Base-by-base conservation (phyloP, 805 yeast species). In the Saturnispora hagleri region DNA sequence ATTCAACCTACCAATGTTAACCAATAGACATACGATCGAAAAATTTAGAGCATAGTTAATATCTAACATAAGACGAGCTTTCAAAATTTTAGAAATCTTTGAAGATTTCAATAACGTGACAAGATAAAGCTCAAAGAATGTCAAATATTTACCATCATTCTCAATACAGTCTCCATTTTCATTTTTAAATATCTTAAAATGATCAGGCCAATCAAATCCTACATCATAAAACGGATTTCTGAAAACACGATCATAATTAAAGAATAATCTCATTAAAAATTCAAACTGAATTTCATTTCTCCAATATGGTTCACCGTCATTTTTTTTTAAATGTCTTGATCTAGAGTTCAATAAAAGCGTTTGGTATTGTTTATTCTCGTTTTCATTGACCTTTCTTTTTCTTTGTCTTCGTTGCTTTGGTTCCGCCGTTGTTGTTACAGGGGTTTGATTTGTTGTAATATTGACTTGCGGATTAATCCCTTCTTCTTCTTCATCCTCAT, bases 231-330 rank as follows among this genome's bases (percentile, higher is more conserved):
- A 82, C 5, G 79, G 75, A 59, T 84, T 84, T 13, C 83, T 80
- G 68, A 91, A 91, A 2, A 86, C 87, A 36, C 75, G 68, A 43
- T 75, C 69, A 28, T 75, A 71, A 62, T 89, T 84, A 59, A 76
- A 73, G 60, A 91, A 85, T 9, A 91, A 67, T 27, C 72, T 71
- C 46, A 74, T 70, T 51, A 91, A 69, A 58, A 90, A 87, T 57
- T 84, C 89, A 66, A 82, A 86, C 66, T 89, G 97, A 52, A 91
- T 84, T 60, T 91, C 98, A 51, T 71, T 76, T 47, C 98, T 74
- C 85, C 93, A 86, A 53, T 90, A 81, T 20, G 96, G 95, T 60
- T 86, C 95, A 5, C 98, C 97, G 62, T 91, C 98, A 18, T 81
- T 75, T 63, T 90, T 91, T 67, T 91, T 91, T 59, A 91, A 66